Percentiles rank a stretch among this genome's conserved stretches.
phyloP scores from a whole-genome alignment of 345 rosid species.

The Stellera chamaejasme region DNA sequence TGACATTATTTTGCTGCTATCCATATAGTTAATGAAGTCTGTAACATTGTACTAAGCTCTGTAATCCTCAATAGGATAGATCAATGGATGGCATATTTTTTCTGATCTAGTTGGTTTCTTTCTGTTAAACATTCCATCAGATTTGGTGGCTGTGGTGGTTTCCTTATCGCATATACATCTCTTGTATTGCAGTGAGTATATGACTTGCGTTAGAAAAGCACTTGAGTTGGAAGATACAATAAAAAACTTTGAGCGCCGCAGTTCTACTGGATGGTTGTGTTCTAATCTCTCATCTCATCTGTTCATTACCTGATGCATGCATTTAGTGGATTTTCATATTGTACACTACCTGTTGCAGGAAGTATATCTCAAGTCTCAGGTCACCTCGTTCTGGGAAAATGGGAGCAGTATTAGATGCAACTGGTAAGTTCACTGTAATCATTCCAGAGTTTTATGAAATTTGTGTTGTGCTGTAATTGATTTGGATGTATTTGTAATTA shows the following conservation, averaged over 20 bases:
- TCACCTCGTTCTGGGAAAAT: constrained; percentile 52
- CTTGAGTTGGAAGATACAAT: constrained; percentile 90
- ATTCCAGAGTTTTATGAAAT: background rate
- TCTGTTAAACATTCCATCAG: too few species aligned
- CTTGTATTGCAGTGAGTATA: constrained; percentile 60
- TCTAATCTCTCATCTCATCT: constrained; percentile 14
- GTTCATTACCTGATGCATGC: constrained; percentile 8
- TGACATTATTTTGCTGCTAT: too few species aligned
- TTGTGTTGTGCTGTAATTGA: background rate
- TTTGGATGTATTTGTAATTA: constrained; percentile 8
- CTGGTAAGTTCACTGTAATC: constrained; percentile 38
- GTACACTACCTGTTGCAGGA: constrained; percentile 40
- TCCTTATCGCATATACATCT: too few species aligned
- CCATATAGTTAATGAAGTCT: too few species aligned
- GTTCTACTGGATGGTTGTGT: constrained; percentile 84
- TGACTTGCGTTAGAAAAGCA: constrained; percentile 73
- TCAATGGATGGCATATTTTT: too few species aligned
- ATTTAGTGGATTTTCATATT: background rate
- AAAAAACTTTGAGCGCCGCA: constrained; percentile 77
- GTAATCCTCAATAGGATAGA: too few species aligned
- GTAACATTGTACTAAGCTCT: too few species aligned
- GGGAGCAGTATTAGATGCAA: constrained; percentile 58
- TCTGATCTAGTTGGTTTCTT: too few species aligned
- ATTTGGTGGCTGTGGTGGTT: too few species aligned
- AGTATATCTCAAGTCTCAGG: constrained; percentile 86